These are phyloP conservation scores for Penicillium desertorum DNA, from an alignment of 495 filamentous ascomycete genomes.

Conservation along the genomic window DNA sequence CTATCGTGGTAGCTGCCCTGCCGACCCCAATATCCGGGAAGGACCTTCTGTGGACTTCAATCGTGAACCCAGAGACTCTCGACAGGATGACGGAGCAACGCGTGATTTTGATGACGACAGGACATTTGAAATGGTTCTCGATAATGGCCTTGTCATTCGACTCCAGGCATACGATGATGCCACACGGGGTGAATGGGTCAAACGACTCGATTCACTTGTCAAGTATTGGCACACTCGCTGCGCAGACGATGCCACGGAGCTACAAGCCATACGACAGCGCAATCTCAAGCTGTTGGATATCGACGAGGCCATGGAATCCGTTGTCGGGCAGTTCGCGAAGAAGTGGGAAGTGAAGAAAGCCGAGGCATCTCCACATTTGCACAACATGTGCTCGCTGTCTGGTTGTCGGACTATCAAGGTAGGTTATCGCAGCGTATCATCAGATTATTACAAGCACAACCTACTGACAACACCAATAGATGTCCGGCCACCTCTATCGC, in stretches of 20 bases:
- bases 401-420: slow-evolving; percentile 66
- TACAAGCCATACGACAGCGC: slow-evolving; percentile 54
- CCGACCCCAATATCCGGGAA: slow-evolving; percentile 49
- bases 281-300: slow-evolving; percentile 65
- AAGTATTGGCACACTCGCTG: slow-evolving; percentile 66
- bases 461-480: slow-evolving; percentile 30
- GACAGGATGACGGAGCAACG: slow-evolving; percentile 53
- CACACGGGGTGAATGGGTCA: slow-evolving; percentile 66
- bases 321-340: slow-evolving; percentile 64
- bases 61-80: slow-evolving; percentile 44
- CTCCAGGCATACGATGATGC: slow-evolving; percentile 62
- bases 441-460: background rate
- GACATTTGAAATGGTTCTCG: slow-evolving; percentile 63
- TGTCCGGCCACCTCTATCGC: slow-evolving; percentile 64
- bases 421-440: slow-evolving; percentile 7
- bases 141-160: slow-evolving; percentile 63
- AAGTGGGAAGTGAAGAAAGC: slow-evolving; percentile 75
- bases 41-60: slow-evolving; percentile 54
- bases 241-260: slow-evolving; percentile 54
- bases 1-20: slow-evolving; percentile 47
- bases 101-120: slow-evolving; percentile 55
- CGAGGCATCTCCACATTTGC: slow-evolving; percentile 62
- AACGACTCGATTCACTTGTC: slow-evolving; percentile 56
- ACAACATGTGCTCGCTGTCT: slow-evolving; percentile 67
- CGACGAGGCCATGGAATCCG: slow-evolving; percentile 69